A percentile compares a stretch with the other conserved stretches of the same genome.
Evolutionary conservation across 768 basidiomycete species (phyloP).

Genomic region (Cystobasidium onofrii): DNA sequence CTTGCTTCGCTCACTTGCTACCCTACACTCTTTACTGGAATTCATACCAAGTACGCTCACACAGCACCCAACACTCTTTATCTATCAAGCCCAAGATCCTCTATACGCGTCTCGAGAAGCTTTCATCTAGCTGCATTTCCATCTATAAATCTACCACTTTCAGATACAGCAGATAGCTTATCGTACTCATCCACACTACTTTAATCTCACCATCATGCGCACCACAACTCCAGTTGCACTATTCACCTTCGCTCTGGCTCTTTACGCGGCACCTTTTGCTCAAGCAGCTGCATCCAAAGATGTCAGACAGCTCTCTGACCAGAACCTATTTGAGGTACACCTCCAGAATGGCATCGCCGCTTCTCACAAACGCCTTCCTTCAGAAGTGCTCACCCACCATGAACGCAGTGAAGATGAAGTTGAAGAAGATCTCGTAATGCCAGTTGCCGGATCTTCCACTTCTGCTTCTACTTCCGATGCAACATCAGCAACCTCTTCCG

Average conservation of each 20-base stretch:
- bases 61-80: conserved; percentile 28
- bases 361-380: conserved; percentile 27
- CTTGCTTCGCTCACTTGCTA: not conserved
- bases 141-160: not conserved
- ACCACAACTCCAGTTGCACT: conserved; percentile 5
- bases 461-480: not conserved
- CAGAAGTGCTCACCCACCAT: conserved; percentile 18
- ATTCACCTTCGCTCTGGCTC: conserved; percentile 21
- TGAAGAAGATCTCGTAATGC: conserved; percentile 3
- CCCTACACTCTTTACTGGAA: not conserved
- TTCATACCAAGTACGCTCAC: conserved; percentile 16
- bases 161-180: not conserved
- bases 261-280: conserved; percentile 17
- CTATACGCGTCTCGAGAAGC: not conserved
- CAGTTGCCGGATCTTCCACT: not conserved
- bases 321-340: conserved; percentile 26
- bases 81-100: not conserved
- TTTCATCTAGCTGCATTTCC: not conserved
- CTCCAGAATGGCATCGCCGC: conserved; percentile 4
- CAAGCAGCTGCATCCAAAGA: conserved; percentile 1
- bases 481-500: not conserved
- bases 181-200: not conserved
- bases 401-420: conserved; percentile 19
- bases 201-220: conserved; percentile 1
- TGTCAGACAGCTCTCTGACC: conserved; percentile 12